A percentile compares a stretch with the other conserved stretches of the same genome.
Evolutionary conservation across 116 monocot genomes (phyloP).

Genomic region (Iris pallida): DNA sequence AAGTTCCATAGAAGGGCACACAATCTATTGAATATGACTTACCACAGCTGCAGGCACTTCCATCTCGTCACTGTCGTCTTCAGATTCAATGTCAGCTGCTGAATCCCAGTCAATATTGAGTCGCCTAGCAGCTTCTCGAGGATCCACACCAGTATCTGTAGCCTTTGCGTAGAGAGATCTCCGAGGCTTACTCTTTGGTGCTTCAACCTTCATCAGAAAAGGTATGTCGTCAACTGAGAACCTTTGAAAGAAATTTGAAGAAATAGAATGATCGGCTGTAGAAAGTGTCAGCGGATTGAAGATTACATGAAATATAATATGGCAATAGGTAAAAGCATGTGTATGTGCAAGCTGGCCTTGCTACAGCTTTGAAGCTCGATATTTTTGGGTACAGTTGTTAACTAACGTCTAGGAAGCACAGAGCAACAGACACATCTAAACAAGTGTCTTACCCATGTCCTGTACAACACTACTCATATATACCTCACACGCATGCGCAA

Average conservation of each 20-base stretch:
- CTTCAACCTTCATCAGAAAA: conserved; percentile 46
- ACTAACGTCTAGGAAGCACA: no score
- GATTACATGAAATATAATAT: no score
- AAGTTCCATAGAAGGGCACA: background rate
- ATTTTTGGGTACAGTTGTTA: no score
- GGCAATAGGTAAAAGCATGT: no score
- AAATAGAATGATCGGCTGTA: background rate
- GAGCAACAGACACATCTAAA: no score
- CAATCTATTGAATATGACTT: conserved; percentile 3
- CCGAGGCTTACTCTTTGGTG: conserved; percentile 40
- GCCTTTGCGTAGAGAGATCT: conserved; percentile 82
- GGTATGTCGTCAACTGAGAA: background rate
- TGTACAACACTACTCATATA: no score
- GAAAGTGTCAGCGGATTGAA: no score
- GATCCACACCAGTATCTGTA: conserved; percentile 91
- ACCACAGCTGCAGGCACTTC: conserved; percentile 76
- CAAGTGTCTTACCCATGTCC: no score
- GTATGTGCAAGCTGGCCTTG: no score
- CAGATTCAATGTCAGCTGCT: conserved; percentile 65
- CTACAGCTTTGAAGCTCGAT: no score
- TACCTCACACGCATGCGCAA: no score
- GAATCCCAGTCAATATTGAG: conserved; percentile 92
- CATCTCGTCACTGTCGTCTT: conserved; percentile 51
- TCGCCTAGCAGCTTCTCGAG: conserved; percentile 64
- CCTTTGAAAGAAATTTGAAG: background rate